phyloP scores from a whole-genome alignment of 2,329 filamentous ascomycete genomes.

The Escovopsis sp. region DNA sequence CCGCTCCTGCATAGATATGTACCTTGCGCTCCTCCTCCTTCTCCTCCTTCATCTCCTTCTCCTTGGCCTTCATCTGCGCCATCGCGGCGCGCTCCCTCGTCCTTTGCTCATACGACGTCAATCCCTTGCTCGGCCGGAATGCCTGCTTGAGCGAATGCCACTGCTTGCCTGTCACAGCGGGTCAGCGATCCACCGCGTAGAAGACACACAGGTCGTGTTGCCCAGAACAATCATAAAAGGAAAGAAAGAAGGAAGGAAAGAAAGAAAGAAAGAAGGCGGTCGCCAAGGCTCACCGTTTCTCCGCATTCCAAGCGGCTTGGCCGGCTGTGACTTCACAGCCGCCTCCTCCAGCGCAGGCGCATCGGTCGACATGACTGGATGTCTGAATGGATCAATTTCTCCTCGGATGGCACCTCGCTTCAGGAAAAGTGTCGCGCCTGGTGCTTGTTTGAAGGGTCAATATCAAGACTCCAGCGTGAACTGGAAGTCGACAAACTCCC shows the following conservation, averaged over 20 bases:
- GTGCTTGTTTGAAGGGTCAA: neutral
- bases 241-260: no score
- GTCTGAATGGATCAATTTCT: neutral
- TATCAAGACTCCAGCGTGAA: neutral
- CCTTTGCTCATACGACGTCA: constrained; percentile 67
- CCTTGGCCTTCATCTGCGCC: constrained; percentile 74
- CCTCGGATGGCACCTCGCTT: no score
- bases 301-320: constrained; percentile 50
- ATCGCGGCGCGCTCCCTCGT: constrained; percentile 53
- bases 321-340: constrained; percentile 14
- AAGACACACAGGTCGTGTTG: neutral
- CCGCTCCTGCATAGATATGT: no score
- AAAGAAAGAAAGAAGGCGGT: no score
- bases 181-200: neutral
- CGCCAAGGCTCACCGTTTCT: constrained; percentile 53
- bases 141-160: constrained; percentile 77
- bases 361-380: constrained; percentile 1
- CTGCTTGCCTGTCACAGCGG: constrained; percentile 58
- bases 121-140: constrained; percentile 67
- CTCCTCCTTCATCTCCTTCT: constrained; percentile 91
- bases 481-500: no score
- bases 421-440: no score
- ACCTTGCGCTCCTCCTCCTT: constrained; percentile 83
- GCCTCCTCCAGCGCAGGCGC: constrained; percentile 15
- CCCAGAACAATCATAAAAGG: no score